Percentiles rank a stretch among this genome's conserved stretches.
Evolutionary conservation across 768 basidiomycete genomes (phyloP).

Genomic region (Mrakia frigida): DNA sequence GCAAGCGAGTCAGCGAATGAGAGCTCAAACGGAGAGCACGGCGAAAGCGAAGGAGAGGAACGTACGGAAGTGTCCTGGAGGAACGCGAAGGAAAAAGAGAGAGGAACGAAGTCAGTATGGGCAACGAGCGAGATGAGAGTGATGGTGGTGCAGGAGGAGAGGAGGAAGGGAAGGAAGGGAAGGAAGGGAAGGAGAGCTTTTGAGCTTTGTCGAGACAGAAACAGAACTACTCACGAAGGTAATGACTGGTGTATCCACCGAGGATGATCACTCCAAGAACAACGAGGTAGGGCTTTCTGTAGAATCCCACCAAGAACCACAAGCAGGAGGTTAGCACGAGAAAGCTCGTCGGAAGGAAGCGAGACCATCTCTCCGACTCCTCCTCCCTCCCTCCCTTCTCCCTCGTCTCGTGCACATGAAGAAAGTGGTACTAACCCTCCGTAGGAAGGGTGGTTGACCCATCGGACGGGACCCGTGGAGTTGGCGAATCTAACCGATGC

Average conservation of each 20-base stretch:
- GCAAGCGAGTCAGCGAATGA: not conserved
- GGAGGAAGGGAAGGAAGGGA: not conserved
- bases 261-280: no score
- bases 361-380: not conserved
- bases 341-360: not conserved
- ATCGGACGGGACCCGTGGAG: not conserved
- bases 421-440: not conserved
- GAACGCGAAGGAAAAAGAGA: not conserved
- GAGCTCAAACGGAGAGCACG: not conserved
- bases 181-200: not conserved
- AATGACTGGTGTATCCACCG: no score
- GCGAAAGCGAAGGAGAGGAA: not conserved
- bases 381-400: not conserved
- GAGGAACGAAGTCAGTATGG: no score
- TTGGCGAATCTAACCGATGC: not conserved
- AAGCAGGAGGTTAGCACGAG: not conserved
- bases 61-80: slow-evolving; percentile 16
- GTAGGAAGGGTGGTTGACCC: not conserved
- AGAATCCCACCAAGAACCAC: no score
- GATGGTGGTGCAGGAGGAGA: no score
- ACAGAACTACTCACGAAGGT: no score
- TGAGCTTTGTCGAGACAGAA: no score
- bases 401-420: not conserved
- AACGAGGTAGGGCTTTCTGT: no score
- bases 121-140: no score